Evolutionary conservation across 2,329 filamentous ascomycete species (phyloP).

Genomic region (Lachnellula hyalina): DNA sequence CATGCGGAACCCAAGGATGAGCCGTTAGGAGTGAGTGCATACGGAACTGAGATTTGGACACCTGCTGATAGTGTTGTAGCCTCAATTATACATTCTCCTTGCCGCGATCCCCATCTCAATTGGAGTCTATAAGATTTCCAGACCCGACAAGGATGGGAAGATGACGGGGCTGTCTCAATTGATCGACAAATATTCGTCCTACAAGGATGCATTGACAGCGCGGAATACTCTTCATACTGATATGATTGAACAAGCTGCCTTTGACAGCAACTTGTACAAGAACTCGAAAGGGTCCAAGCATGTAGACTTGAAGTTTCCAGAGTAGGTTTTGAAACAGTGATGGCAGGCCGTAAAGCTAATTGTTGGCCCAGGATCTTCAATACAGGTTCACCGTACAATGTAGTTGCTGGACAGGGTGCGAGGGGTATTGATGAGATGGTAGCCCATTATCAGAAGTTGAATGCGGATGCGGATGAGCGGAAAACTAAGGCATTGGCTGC

Average conservation of each 20-base stretch:
- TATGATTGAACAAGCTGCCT: conserved; percentile 57
- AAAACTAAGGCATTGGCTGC: conserved; percentile 38
- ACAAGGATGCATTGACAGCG: conserved; percentile 47
- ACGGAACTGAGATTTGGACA: not conserved
- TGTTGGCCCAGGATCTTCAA: conserved; percentile 53
- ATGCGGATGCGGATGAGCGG: conserved; percentile 50
- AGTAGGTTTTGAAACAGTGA: conserved; percentile 46
- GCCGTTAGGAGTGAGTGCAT: conserved; percentile 44
- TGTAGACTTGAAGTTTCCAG: conserved; percentile 54
- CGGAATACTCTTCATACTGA: conserved; percentile 56
- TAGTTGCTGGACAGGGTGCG: conserved; percentile 52
- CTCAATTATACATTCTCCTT: conserved; percentile 42
- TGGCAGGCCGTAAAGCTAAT: conserved; percentile 6
- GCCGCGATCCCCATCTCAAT: conserved; percentile 39
- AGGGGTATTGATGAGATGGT: conserved; percentile 55
- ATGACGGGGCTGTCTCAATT: conserved; percentile 40
- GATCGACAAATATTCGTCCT: conserved; percentile 51
- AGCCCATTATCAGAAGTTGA: conserved; percentile 56
- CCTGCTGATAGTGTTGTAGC: conserved; percentile 31
- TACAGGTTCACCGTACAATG: conserved; percentile 56
- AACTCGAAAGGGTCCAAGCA: conserved; percentile 38
- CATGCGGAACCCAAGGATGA: conserved; percentile 39
- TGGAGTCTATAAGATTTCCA: conserved; percentile 41
- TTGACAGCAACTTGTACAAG: conserved; percentile 56
- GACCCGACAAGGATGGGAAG: conserved; percentile 32